These are phyloP conservation scores for Boletus sp. DNA, from an alignment of 1,284 basidiomycete genomes.

Conservation along the genomic window DNA sequence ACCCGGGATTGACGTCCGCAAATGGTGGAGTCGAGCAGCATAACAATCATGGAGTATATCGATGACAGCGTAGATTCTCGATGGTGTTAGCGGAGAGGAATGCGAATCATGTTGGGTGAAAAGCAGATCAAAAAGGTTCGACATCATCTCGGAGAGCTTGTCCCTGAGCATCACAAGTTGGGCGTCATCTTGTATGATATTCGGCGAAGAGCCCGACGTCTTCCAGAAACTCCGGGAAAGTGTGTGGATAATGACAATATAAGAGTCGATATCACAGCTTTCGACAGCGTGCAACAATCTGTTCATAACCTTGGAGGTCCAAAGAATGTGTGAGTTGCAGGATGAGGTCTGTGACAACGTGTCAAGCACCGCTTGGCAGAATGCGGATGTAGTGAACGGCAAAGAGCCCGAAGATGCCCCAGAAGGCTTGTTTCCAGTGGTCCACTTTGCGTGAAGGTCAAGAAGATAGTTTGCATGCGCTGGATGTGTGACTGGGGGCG, in stretches of 20 bases:
- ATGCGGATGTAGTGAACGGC: constrained; percentile 31
- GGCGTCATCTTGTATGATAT: constrained; percentile 1
- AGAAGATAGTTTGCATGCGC: constrained; percentile 43
- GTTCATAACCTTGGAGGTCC: constrained; percentile 41
- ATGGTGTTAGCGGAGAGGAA: neutral
- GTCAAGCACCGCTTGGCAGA: constrained; percentile 23
- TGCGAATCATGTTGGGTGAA: constrained; percentile 8
- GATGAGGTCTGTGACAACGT: constrained; percentile 14
- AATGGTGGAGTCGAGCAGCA: constrained; percentile 14
- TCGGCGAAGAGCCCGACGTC: neutral
- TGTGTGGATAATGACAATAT: constrained; percentile 14
- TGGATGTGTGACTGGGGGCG: constrained; percentile 39
- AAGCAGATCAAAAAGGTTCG: constrained; percentile 25
- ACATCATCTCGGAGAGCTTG: constrained; percentile 26
- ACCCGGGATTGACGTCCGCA: constrained; percentile 9
- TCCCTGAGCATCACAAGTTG: constrained; percentile 13
- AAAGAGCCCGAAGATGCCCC: neutral
- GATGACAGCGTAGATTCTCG: constrained; percentile 14
- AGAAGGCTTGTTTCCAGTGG: constrained; percentile 6
- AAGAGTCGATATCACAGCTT: constrained; percentile 25
- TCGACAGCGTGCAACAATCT: constrained; percentile 32
- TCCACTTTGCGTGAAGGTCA: constrained; percentile 38
- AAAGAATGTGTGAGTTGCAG: constrained; percentile 21
- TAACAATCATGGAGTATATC: constrained; percentile 24
- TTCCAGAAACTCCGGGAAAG: constrained; percentile 18